phyloP scores from a whole-genome alignment of 2,329 filamentous ascomycete genomes.

The Neoascochyta sp. region DNA sequence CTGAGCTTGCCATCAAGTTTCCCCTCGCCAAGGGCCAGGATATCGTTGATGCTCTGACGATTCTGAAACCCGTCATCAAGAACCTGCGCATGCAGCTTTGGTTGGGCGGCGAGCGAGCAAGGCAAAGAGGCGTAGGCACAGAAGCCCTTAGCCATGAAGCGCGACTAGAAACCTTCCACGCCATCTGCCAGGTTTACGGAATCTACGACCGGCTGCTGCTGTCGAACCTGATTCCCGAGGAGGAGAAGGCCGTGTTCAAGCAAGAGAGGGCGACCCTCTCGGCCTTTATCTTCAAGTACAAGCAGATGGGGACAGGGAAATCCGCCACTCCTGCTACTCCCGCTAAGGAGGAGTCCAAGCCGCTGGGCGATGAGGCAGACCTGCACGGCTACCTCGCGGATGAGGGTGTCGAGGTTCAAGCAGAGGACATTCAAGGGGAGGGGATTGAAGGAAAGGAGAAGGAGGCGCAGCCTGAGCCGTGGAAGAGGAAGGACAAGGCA shows the following conservation, averaged over 20 bases:
- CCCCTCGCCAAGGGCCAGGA: constrained; percentile 30
- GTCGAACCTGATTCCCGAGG: constrained; percentile 28
- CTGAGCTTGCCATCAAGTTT: constrained; percentile 25
- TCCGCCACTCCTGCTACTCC: too few relatives aligned
- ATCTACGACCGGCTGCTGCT: constrained; percentile 31
- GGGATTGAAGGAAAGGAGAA: too few relatives aligned
- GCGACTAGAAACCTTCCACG: constrained; percentile 24
- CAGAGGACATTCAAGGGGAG: too few relatives aligned
- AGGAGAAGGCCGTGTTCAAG: constrained; percentile 27
- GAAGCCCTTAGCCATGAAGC: constrained; percentile 13
- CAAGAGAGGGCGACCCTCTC: constrained; percentile 23
- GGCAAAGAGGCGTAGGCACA: constrained; percentile 7
- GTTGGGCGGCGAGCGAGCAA: constrained; percentile 15
- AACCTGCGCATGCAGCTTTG: constrained; percentile 31
- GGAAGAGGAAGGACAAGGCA: too few relatives aligned
- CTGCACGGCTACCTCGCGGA: constrained; percentile 10
- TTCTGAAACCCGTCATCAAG: constrained; percentile 22
- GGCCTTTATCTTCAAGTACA: constrained; percentile 18
- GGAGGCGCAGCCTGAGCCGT: too few relatives aligned
- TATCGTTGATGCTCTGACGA: constrained; percentile 26
- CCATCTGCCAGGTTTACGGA: constrained; percentile 26
- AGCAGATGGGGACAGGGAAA: constrained; percentile 1
- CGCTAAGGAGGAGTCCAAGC: neutral
- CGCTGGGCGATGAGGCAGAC: constrained; percentile 9
- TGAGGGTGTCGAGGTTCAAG: constrained; percentile 2